A percentile compares a stretch with the other conserved stretches of the same genome.
Conservation (phyloP, 306 rosid genomes). For the Cicer bijugum region DNA sequence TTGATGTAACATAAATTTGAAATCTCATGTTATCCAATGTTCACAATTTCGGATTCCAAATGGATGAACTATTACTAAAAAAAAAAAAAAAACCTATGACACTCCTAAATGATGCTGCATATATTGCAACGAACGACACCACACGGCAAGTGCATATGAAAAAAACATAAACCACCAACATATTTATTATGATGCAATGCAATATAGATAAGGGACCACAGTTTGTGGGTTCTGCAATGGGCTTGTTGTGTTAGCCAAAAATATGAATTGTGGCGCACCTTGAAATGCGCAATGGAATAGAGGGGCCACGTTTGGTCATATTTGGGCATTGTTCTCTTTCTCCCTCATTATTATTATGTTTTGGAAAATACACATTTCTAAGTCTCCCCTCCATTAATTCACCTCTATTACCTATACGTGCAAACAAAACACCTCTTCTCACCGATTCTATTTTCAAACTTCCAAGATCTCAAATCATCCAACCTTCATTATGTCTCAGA, state of each 20-base stretch:
- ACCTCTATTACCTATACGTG: slow-evolving; percentile 14
- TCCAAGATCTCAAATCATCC: slow-evolving; percentile 43
- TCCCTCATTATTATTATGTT: slow-evolving; percentile 44
- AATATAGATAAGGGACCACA: slow-evolving; percentile 11
- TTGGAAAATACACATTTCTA: slow-evolving; percentile 37
- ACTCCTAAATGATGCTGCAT: too few species aligned
- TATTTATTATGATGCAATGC: too few species aligned
- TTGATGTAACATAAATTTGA: too few species aligned
- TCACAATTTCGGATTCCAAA: too few species aligned
- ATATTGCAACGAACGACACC: too few species aligned
- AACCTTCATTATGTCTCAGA: slow-evolving; percentile 24
- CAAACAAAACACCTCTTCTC: slow-evolving; percentile 31
- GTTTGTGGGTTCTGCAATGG: slow-evolving; percentile 25
- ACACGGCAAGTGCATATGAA: too few species aligned
- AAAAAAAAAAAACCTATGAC: too few species aligned
- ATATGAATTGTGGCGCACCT: slow-evolving; percentile 44
- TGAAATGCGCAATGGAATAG: slow-evolving; percentile 44
- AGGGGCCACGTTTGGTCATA: slow-evolving; percentile 44
- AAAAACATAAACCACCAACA: too few species aligned
- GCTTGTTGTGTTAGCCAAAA: slow-evolving; percentile 24
- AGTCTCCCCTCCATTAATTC: slow-evolving; percentile 47
- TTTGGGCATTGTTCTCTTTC: slow-evolving; percentile 41
- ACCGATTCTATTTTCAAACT: slow-evolving; percentile 47
- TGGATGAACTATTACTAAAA: too few species aligned
- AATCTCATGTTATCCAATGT: too few species aligned